Percentiles rank a stretch among this genome's conserved stretches.
These are phyloP conservation scores for Gautieria morchelliformis DNA, from an alignment of 768 basidiomycete genomes.

Conservation along the genomic window DNA sequence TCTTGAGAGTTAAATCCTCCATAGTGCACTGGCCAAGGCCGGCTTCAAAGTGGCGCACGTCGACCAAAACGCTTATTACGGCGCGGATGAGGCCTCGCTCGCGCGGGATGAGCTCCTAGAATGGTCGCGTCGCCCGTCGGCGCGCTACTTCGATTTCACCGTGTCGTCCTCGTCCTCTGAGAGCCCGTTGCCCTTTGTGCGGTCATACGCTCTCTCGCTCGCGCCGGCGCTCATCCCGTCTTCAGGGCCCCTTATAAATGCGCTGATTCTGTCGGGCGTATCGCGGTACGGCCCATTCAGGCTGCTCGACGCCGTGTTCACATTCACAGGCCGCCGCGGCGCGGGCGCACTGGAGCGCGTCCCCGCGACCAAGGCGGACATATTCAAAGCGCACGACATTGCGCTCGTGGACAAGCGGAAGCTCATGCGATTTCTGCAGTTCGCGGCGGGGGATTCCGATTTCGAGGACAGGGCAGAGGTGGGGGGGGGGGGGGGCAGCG, in stretches of 20 bases:
- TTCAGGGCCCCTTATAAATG: constrained; percentile 65
- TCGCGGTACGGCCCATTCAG: constrained; percentile 87
- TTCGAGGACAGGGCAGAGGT: constrained; percentile 58
- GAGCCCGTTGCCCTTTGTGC: constrained; percentile 37
- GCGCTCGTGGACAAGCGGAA: constrained; percentile 77
- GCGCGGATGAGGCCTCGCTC: constrained; percentile 70
- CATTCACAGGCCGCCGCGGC: too few relatives aligned
- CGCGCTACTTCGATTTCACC: constrained; percentile 10
- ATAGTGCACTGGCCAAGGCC: constrained; percentile 80
- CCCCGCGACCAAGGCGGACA: constrained; percentile 84
- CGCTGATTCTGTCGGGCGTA: constrained; percentile 74
- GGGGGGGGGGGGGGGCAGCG: constrained; percentile 46
- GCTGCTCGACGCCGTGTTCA: constrained; percentile 59
- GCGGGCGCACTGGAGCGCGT: constrained; percentile 45
- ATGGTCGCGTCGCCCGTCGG: constrained; percentile 46
- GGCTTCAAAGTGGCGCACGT: constrained; percentile 84
- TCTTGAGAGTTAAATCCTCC: constrained; percentile 10
- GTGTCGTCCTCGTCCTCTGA: constrained; percentile 9
- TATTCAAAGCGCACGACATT: constrained; percentile 79
- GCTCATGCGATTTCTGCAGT: constrained; percentile 86
- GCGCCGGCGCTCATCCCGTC: constrained; percentile 75
- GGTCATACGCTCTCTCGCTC: constrained; percentile 82
- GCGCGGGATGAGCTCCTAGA: constrained; percentile 68
- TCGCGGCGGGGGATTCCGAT: constrained; percentile 65
- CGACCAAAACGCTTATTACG: constrained; percentile 80